Base-by-base conservation (phyloP, 2,329 filamentous ascomycete species). In the Penicillium brevicompactum region DNA sequence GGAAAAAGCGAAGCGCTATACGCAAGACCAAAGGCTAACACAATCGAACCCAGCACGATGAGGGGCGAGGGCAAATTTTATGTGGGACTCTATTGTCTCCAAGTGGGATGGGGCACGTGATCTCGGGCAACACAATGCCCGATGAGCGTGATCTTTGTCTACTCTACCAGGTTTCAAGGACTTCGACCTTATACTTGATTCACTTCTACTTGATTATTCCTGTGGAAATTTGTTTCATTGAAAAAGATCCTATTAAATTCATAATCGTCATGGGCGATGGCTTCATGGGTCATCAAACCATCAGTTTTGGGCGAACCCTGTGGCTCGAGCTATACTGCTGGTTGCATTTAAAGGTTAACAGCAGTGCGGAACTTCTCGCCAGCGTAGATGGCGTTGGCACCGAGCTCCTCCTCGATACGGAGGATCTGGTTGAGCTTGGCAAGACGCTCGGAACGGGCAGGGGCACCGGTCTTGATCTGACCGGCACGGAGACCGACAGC, bases 401-500 rank as follows among this genome's bases (percentile, higher is more conserved):
- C 92, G 64, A 99, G 89, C 85, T 99, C 94, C 84, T 99, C 94
- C 87, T 99, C 94, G 70, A 99, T 99, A 75, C 94, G 91, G 74
- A 99, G 90, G 74, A 99, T 96, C 85, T 99, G 94, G 90, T 99
- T 99, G 76, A 99, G 90, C 87, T 99, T 99, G 79, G 94, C 94
- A 68, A 97, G 86, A 84, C 94, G 92, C 87, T 99, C 94, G 69
- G 93, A 97, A 74, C 94, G 89, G 76, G 89, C 90, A 69, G 94
- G 94, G 62, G 93, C 93, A 86, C 92, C 92, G 65, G 92, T 96
- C 91, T 97, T 97, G 87, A 99, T 97, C 86, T 99, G 91, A 67
- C 94, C 94, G 71, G 92, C 83, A 71, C 94, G 91, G 74, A 99
- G 90, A 83, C 94, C 94, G 69, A 99, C 94, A 64, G 92, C 92